These are phyloP conservation scores for Spiromyces aspiralis DNA, from an alignment of 371 early-diverging fungal species.

Conservation along the genomic window DNA sequence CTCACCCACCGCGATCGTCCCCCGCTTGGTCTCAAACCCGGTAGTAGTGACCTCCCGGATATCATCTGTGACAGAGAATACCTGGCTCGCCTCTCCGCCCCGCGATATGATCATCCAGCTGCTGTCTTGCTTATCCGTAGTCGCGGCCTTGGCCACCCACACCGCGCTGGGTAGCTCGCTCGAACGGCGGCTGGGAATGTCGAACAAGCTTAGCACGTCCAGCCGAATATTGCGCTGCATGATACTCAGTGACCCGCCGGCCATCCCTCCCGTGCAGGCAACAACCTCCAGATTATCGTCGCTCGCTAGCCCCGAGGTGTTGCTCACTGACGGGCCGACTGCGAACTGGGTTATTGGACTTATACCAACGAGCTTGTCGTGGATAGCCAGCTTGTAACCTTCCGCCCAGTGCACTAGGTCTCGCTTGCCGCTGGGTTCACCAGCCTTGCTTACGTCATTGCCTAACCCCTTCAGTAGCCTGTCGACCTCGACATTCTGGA, in stretches of 20 bases:
- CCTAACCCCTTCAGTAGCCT: too few species aligned
- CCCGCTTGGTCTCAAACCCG: slow-evolving; percentile 57
- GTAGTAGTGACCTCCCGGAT: slow-evolving; percentile 56
- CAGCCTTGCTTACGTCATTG: background rate
- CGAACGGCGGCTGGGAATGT: slow-evolving; percentile 43
- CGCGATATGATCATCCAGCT: slow-evolving; percentile 14
- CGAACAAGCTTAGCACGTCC: slow-evolving; percentile 46
- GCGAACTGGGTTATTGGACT: slow-evolving; percentile 66
- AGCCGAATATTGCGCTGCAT: slow-evolving; percentile 68
- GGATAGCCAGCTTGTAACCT: slow-evolving; percentile 41
- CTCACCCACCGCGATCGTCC: slow-evolving; percentile 57
- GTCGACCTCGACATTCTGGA: too few species aligned
- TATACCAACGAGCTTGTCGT: slow-evolving; percentile 60
- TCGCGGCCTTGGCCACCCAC: slow-evolving; percentile 6
- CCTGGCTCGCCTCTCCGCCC: too few species aligned
- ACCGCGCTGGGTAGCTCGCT: slow-evolving; percentile 14
- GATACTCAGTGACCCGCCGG: slow-evolving; percentile 56
- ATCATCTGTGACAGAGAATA: slow-evolving; percentile 68
- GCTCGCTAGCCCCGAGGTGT: background rate
- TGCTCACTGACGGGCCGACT: slow-evolving; percentile 24
- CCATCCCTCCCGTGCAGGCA: slow-evolving; percentile 57
- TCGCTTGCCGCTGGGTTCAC: background rate
- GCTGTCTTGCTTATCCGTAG: slow-evolving; percentile 2
- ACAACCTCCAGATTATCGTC: slow-evolving; percentile 56
- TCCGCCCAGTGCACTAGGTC: background rate